Evolutionary conservation across 352 stramenopile genomes (phyloP), one percentile per base, ranked within the genome.

Genomic region (Pythium phragmiticola): DNA sequence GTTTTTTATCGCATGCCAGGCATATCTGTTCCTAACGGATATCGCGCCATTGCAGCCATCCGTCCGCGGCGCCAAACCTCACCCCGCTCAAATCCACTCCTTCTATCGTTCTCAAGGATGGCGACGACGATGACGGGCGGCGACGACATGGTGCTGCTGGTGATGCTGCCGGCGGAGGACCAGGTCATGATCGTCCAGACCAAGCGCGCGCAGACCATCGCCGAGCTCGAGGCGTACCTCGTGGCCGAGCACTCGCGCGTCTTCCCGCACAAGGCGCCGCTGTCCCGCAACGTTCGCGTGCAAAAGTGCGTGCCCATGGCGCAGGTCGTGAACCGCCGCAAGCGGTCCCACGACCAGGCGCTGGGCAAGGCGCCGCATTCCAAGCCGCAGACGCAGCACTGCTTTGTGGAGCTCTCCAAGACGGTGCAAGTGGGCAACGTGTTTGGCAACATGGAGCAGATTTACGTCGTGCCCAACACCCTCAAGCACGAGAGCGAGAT

Each of bases 401-500:
- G 60, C 39, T 92, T 90, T 43, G 81, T 89, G 49, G 83, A 92
- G 45, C 62, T 92, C 51, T 78, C 79, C 63, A 92, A 92, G 74
- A 89, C 86, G 34, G 80, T 89, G 46, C 83, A 92, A 66, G 73
- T 80, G 13, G 81, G 81, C 57, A 90, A 90, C 47, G 78, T 87
- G 30, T 92, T 92, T 59, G 50, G 73, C 53, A 76, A 84, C 62
- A 92, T 92, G 83, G 83, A 92, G 70, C 83, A 88, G 66, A 78
- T 92, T 33, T 92, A 89, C 62, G 72, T 92, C 12, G 79, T 84
- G 36, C 37, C 52, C 55, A 72, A 73, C 28, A 13, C 34, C 1
- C 56, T 69, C 23, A 60, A 64, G 21, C 26, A 46, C 21, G 19
- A 55, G 30, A 21, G 16, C 39, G 19, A 37, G 16, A 45, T 23